Conservation (phyloP, 2,329 filamentous ascomycete genomes). For the Trichoderma hamatum region DNA sequence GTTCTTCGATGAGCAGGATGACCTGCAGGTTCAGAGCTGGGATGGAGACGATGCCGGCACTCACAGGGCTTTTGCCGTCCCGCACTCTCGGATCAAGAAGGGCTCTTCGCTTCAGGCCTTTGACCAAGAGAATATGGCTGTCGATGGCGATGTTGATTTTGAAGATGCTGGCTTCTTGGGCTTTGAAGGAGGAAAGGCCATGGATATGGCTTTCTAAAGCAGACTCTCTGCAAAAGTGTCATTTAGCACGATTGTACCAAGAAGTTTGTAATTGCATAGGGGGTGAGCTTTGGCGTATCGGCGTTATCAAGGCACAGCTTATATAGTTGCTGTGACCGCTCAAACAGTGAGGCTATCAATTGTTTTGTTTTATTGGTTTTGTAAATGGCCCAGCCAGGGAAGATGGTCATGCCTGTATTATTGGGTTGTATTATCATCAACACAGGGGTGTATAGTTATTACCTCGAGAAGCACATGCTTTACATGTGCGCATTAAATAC, state of each 20-base stretch:
- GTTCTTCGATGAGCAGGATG: conserved; percentile 49
- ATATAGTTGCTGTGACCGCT: not conserved
- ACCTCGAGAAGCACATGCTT: not conserved
- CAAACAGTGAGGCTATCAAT: not conserved
- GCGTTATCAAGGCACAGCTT: conserved; percentile 4
- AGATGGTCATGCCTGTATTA: not conserved
- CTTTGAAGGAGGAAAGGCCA: conserved; percentile 46
- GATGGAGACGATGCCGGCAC: conserved; percentile 47
- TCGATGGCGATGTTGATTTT: conserved; percentile 64
- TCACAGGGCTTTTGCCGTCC: conserved; percentile 54
- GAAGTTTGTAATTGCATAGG: not conserved
- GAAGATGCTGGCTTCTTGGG: conserved; percentile 70
- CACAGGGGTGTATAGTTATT: not conserved
- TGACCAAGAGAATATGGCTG: conserved; percentile 53
- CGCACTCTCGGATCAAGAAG: conserved; percentile 41
- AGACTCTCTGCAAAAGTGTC: not conserved
- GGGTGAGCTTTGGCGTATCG: not conserved
- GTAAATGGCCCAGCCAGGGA: not conserved
- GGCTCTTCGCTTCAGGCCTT: conserved; percentile 30
- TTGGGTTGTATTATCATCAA: not conserved
- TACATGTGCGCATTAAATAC: not conserved
- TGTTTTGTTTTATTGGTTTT: not conserved
- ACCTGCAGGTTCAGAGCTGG: conserved; percentile 38
- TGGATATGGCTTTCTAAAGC: conserved; percentile 36
- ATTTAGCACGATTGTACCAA: not conserved